Percentiles rank a stretch among this genome's conserved stretches.
phyloP scores from a whole-genome alignment of 139 green algal species.

The Volvox reticuliferus region DNA sequence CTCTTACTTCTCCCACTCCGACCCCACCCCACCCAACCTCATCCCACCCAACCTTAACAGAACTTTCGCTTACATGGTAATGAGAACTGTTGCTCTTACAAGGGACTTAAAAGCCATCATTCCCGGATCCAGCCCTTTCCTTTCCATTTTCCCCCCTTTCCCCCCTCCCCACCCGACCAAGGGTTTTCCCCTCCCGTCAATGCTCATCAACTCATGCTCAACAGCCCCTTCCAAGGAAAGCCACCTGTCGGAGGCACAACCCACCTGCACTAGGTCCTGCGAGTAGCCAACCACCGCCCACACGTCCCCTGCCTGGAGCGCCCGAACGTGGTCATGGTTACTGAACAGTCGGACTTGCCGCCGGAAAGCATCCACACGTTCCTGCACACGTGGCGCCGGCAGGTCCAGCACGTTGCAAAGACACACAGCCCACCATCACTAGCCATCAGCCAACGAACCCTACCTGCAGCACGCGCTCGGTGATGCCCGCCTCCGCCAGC shows the following conservation, averaged over 20 bases:
- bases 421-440: too few relatives aligned
- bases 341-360: conserved; percentile 73
- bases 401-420: too few relatives aligned
- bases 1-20: too few relatives aligned
- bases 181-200: background rate
- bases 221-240: too few relatives aligned
- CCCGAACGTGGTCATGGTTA: conserved; percentile 73
- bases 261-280: conserved; percentile 49
- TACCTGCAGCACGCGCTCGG: conserved; percentile 6
- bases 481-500: conserved; percentile 59
- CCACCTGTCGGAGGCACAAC: background rate
- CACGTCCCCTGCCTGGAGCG: conserved; percentile 79
- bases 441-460: background rate
- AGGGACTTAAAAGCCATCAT: too few relatives aligned
- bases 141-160: background rate
- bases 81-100: too few relatives aligned
- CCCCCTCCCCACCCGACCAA: background rate
- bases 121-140: too few relatives aligned
- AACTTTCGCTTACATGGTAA: too few relatives aligned
- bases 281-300: conserved; percentile 81
- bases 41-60: too few relatives aligned
- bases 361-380: conserved; percentile 60
- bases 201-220: too few relatives aligned
- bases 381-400: background rate
- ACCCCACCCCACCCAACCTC: too few relatives aligned